Percentiles rank a stretch among this genome's conserved stretches.
Conservation (phyloP, 2,329 filamentous ascomycete genomes). For the Stenocarpella maydis region DNA sequence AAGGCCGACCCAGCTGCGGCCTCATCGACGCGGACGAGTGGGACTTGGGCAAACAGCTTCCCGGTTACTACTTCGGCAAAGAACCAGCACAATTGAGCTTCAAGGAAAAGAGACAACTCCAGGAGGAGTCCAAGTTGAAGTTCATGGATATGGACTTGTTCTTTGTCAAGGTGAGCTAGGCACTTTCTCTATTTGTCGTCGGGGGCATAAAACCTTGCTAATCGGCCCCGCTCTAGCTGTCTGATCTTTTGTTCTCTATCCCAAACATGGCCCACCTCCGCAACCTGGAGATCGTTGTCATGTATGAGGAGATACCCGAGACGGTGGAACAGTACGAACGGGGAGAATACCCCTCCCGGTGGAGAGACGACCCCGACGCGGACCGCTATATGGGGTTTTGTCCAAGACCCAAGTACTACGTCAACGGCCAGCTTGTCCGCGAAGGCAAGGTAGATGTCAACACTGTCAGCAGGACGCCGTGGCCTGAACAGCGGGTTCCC, state of each 20-base stretch:
- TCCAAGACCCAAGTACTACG: slow-evolving; percentile 65
- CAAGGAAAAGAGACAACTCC: slow-evolving; percentile 54
- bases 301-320: slow-evolving; percentile 67
- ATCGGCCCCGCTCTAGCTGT: slow-evolving; percentile 53
- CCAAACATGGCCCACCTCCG: slow-evolving; percentile 66
- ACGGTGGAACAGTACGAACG: slow-evolving; percentile 54
- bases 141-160: slow-evolving; percentile 70
- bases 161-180: slow-evolving; percentile 67
- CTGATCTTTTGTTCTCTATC: slow-evolving; percentile 68
- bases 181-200: too few relatives aligned
- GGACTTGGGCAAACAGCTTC: slow-evolving; percentile 62
- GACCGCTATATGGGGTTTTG: slow-evolving; percentile 61
- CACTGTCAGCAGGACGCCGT: slow-evolving; percentile 61
- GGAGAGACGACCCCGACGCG: slow-evolving; percentile 65
- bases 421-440: slow-evolving; percentile 62
- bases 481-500: slow-evolving; percentile 63
- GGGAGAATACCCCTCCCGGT: slow-evolving; percentile 58
- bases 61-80: slow-evolving; percentile 58
- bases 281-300: slow-evolving; percentile 62
- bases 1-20: slow-evolving; percentile 65
- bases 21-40: slow-evolving; percentile 59
- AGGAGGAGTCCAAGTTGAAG: slow-evolving; percentile 58
- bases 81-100: slow-evolving; percentile 55
- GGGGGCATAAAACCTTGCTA: slow-evolving; percentile 30
- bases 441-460: slow-evolving; percentile 59